phyloP scores from a whole-genome alignment of 306 rosid genomes.

The Cicer pinnatifidum region DNA sequence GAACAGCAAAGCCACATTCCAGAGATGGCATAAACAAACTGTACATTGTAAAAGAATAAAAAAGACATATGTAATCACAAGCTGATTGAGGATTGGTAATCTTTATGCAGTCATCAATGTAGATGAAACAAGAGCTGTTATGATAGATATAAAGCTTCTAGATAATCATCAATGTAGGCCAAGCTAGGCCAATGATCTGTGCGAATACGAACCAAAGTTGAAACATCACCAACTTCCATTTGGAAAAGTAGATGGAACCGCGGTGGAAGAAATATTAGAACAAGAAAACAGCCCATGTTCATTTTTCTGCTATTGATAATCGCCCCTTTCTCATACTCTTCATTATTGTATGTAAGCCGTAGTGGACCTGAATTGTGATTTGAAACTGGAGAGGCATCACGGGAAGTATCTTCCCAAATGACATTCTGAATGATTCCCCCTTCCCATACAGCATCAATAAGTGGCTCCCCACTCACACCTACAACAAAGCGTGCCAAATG shows the following conservation, averaged over 20 bases:
- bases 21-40: slow-evolving; percentile 1
- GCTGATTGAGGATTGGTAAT: slow-evolving; percentile 69
- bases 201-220: slow-evolving; percentile 86
- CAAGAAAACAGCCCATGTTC: slow-evolving; percentile 68
- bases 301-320: slow-evolving; percentile 52
- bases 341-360: slow-evolving; percentile 70
- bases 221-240: slow-evolving; percentile 87
- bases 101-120: slow-evolving; percentile 35
- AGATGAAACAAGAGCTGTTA: slow-evolving; percentile 44
- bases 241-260: slow-evolving; percentile 95
- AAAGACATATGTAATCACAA: slow-evolving; percentile 64
- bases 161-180: slow-evolving; percentile 93
- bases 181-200: slow-evolving; percentile 99
- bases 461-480: slow-evolving; percentile 83
- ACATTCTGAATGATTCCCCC: slow-evolving; percentile 71
- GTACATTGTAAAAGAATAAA: slow-evolving; percentile 31
- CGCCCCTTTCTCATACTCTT: slow-evolving; percentile 55
- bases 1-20: slow-evolving; percentile 31
- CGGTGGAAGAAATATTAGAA: slow-evolving; percentile 94
- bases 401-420: slow-evolving; percentile 71
- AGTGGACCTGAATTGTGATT: slow-evolving; percentile 65
- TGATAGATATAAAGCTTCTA: slow-evolving; percentile 82
- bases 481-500: slow-evolving; percentile 75
- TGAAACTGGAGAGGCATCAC: slow-evolving; percentile 44
- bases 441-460: slow-evolving; percentile 63